Conservation (phyloP, 164 flowering plant genomes). For the Sedum album region DNA sequence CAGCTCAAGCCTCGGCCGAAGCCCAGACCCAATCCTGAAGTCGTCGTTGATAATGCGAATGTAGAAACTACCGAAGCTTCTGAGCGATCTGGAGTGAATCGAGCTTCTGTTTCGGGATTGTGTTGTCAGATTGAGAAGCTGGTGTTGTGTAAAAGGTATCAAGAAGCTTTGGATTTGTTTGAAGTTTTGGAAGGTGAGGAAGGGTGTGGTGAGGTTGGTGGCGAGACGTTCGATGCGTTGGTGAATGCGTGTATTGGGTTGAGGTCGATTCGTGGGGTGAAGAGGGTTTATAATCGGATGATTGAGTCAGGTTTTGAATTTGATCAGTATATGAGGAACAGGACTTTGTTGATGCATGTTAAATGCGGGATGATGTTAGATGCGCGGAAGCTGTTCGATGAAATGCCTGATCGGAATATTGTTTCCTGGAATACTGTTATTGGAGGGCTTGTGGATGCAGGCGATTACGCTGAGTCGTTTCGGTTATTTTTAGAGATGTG, state of each 20-base stretch:
- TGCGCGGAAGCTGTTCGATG: slow-evolving; percentile 39
- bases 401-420: slow-evolving; percentile 46
- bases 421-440: slow-evolving; percentile 47
- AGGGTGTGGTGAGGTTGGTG: slow-evolving; percentile 20
- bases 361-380: slow-evolving; percentile 52
- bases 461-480: slow-evolving; percentile 38
- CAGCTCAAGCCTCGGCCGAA: slow-evolving; percentile 3
- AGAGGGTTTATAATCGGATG: slow-evolving; percentile 36
- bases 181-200: slow-evolving; percentile 36
- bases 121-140: slow-evolving; percentile 49
- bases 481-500: slow-evolving; percentile 39
- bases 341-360: slow-evolving; percentile 47
- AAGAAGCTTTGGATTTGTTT: slow-evolving; percentile 53
- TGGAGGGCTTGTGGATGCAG: slow-evolving; percentile 39
- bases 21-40: background rate
- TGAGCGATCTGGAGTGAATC: background rate
- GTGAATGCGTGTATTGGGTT: slow-evolving; percentile 41
- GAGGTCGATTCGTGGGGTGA: slow-evolving; percentile 40
- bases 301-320: slow-evolving; percentile 25
- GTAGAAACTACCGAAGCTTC: background rate
- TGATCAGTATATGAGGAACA: slow-evolving; percentile 49
- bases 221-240: slow-evolving; percentile 41
- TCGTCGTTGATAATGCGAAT: background rate
- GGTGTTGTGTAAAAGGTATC: slow-evolving; percentile 27
- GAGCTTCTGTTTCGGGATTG: slow-evolving; percentile 11